Evolutionary conservation across 495 filamentous ascomycete species (phyloP), one percentile per base, ranked within the genome.

Genomic region (Annulohypoxylon maeteangense): DNA sequence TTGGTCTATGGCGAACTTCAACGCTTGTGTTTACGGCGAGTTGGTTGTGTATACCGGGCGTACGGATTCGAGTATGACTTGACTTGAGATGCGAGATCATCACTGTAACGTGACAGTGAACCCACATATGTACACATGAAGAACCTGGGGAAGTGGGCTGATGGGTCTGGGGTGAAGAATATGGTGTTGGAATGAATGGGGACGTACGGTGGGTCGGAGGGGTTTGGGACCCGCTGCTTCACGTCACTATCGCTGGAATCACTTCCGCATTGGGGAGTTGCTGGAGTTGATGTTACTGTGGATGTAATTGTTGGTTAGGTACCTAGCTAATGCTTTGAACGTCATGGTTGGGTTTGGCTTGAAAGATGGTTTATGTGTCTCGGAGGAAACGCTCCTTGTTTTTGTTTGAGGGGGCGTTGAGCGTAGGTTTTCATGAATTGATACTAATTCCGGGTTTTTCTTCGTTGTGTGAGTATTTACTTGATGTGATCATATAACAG

Each of bases 141-240:
- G n/a, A 44, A 44, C 40, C 40, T 44, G 40, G 40, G 40, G 40
- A 44, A 44, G 40, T 44, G 40, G 40, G 40, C 40, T 44, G 40
- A 44, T 44, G 40, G 40, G 36, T 40, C 36, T 40, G 32, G 32
- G 7, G 32, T 36, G 6, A 10, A 12, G 34, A 12, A 7, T 36
- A 4, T 40, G 4, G 40, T 18, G 5, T 16, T 20, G 16, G n/a
- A 12, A n/a, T 44, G 8, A 4, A 44, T 44, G 40, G 40, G 40
- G 40, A 44, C n/a, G n/a, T n/a, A n/a, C 40, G 40, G 40, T 44
- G 40, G 40, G 40, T 20, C 40, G 40, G 16, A 3, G 38, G 38
- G n/a, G 16, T 3, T n/a, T 20, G 40, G 20, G 40, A 18, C n/a
- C 40, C 40, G 16, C n/a, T 20, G 16, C n/a, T 20, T 18, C n/a